Percentiles rank a stretch among this genome's conserved stretches.
phyloP scores from a whole-genome alignment of 306 rosid genomes.

The Sechiopsis laciniata region DNA sequence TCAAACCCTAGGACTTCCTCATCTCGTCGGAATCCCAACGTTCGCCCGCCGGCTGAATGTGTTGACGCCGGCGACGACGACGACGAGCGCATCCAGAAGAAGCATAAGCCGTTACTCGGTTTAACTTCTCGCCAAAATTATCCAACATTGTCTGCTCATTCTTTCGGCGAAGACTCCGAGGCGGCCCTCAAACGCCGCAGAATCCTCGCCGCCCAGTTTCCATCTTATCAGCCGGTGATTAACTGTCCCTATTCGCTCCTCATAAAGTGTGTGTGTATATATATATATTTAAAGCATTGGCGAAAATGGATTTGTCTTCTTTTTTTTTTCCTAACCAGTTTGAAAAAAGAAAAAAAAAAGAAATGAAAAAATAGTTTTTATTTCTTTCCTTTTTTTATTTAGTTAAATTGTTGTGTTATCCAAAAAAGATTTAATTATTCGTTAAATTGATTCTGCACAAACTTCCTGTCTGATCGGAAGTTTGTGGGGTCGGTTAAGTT shows the following conservation, averaged over 20 bases:
- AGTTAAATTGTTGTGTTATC: not conserved
- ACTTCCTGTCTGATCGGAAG: slow-evolving; percentile 39
- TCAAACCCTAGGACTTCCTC: slow-evolving; percentile 30
- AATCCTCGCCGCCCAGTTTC: slow-evolving; percentile 33
- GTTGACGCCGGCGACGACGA: slow-evolving; percentile 46
- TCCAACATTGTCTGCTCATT: slow-evolving; percentile 42
- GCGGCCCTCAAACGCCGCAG: slow-evolving; percentile 46
- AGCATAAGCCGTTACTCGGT: slow-evolving; percentile 64
- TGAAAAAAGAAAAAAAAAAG: not conserved
- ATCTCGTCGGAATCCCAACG: slow-evolving; percentile 27
- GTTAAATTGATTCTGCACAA: slow-evolving; percentile 30
- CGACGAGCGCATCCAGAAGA: slow-evolving; percentile 65
- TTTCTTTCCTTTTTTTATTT: not conserved
- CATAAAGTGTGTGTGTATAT: not conserved
- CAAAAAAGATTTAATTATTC: slow-evolving; percentile 23
- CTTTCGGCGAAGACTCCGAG: slow-evolving; percentile 44
- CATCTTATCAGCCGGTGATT: slow-evolving; percentile 57
- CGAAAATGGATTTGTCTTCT: not conserved
- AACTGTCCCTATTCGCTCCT: slow-evolving; percentile 24
- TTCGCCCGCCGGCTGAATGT: slow-evolving; percentile 20
- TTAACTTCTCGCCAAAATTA: slow-evolving; percentile 40
- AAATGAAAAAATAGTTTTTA: not conserved
- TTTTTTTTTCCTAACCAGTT: not conserved
- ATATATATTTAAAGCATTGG: slow-evolving; percentile 1
- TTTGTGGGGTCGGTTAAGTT: slow-evolving; percentile 48